Evolutionary conservation across 2,329 filamentous ascomycete species (phyloP).

Genomic region (Lachnellula cervina): DNA sequence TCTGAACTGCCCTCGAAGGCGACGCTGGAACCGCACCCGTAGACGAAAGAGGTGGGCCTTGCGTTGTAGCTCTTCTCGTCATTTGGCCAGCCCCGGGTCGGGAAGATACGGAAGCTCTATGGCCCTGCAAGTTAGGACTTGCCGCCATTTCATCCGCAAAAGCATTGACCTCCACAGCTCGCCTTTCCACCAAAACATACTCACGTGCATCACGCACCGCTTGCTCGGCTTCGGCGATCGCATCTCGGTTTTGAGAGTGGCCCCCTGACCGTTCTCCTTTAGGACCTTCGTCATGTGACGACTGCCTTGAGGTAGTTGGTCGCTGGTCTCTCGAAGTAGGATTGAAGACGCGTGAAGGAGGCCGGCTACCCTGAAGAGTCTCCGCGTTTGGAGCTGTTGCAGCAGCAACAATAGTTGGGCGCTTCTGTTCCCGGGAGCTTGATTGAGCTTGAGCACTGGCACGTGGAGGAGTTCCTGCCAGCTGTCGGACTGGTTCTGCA

Average conservation of each 20-base stretch:
- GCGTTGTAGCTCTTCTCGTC: slow-evolving; percentile 71
- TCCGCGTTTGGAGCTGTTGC: slow-evolving; percentile 26
- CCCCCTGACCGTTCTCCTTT: slow-evolving; percentile 6
- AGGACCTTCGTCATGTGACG: slow-evolving; percentile 27
- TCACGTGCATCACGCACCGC: slow-evolving; percentile 87
- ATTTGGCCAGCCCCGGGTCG: slow-evolving; percentile 60
- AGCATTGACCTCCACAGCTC: slow-evolving; percentile 92
- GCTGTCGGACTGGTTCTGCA: slow-evolving; percentile 16
- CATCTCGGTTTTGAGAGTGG: slow-evolving; percentile 40
- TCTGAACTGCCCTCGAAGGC: slow-evolving; percentile 67
- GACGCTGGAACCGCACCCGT: slow-evolving; percentile 66
- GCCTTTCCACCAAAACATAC: slow-evolving; percentile 94
- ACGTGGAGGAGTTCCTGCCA: slow-evolving; percentile 20
- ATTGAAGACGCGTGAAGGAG: slow-evolving; percentile 14
- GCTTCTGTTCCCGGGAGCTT: slow-evolving; percentile 16
- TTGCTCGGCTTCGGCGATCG: slow-evolving; percentile 59
- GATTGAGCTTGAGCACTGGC: slow-evolving; percentile 10
- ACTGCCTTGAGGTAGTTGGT: slow-evolving; percentile 14
- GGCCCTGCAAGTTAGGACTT: slow-evolving; percentile 49
- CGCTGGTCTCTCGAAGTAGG: slow-evolving; percentile 8
- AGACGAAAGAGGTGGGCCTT: slow-evolving; percentile 63
- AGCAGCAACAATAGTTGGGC: slow-evolving; percentile 21
- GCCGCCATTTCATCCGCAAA: slow-evolving; percentile 92
- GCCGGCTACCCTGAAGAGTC: slow-evolving; percentile 33
- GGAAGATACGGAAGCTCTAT: slow-evolving; percentile 43